These are phyloP conservation scores for Silene noctiflora DNA, from an alignment of 179 eudicot species.

Conservation along the genomic window DNA sequence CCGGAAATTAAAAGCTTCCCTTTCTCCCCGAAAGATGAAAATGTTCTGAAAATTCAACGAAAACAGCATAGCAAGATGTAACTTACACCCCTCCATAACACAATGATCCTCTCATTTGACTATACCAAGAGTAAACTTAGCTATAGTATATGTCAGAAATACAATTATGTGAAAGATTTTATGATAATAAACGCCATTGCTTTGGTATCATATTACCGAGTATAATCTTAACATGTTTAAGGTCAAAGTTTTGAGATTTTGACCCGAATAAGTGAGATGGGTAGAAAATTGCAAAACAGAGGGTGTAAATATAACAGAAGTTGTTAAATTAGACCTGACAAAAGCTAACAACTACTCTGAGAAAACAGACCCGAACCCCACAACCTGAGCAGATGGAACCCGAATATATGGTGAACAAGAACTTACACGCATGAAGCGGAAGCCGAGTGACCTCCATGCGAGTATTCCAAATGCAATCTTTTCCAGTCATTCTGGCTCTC, in stretches of 20 bases:
- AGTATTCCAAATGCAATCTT: slow-evolving; percentile 57
- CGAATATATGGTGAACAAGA: neutral
- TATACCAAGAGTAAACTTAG: neutral
- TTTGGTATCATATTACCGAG: neutral
- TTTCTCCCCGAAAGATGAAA: slow-evolving; percentile 85
- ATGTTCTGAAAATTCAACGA: slow-evolving; percentile 47
- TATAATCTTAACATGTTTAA: neutral
- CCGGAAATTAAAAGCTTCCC: slow-evolving; percentile 84
- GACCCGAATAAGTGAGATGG: neutral
- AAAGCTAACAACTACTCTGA: neutral
- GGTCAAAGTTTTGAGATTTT: neutral
- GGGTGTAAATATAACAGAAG: too few species aligned
- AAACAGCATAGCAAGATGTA: neutral
- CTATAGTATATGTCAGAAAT: neutral
- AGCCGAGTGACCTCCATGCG: slow-evolving; percentile 80
- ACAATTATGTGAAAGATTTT: neutral
- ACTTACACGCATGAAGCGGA: slow-evolving; percentile 91
- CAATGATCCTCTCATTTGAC: neutral
- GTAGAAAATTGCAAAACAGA: neutral
- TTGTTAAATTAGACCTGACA: too few species aligned
- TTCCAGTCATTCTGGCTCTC: slow-evolving; percentile 39
- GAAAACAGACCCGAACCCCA: neutral
- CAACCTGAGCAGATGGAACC: neutral
- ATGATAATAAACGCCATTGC: neutral
- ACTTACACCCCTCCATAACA: neutral